Conservation (phyloP, 75 land plant genomes). For the Isoetes taiwanensis region DNA sequence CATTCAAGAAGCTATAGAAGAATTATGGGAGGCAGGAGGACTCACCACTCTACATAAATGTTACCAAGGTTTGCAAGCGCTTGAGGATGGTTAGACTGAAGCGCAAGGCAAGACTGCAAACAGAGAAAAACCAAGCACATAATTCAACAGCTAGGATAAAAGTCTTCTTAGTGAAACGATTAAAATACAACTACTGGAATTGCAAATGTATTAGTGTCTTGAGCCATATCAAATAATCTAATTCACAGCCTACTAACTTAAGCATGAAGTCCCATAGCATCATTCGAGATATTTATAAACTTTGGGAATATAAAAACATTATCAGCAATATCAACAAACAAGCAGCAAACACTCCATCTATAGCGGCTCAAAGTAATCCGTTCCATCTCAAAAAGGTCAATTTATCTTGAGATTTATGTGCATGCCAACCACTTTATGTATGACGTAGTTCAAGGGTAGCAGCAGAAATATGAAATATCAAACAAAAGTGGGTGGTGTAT, state of each 20-base stretch:
- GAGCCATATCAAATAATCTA: neutral
- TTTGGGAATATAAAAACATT: no score
- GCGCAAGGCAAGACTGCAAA: neutral
- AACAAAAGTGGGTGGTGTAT: no score
- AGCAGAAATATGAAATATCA: no score
- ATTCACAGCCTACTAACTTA: neutral
- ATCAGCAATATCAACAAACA: no score
- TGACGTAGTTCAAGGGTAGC: no score
- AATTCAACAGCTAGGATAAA: neutral
- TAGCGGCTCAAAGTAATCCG: neutral
- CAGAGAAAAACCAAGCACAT: neutral
- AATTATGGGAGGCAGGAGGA: neutral
- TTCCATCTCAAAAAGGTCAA: neutral
- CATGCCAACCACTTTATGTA: no score
- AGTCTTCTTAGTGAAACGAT: neutral
- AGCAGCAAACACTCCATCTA: neutral
- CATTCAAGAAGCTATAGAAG: neutral
- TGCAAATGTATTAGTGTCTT: neutral
- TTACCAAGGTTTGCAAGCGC: constrained; percentile 2
- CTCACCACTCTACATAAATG: constrained; percentile 1
- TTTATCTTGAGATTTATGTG: no score
- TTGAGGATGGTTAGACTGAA: neutral
- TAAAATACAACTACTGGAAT: neutral
- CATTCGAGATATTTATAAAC: no score
- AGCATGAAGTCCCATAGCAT: no score